phyloP scores from a whole-genome alignment of 805 yeast species.

The Candida manassasensis region DNA sequence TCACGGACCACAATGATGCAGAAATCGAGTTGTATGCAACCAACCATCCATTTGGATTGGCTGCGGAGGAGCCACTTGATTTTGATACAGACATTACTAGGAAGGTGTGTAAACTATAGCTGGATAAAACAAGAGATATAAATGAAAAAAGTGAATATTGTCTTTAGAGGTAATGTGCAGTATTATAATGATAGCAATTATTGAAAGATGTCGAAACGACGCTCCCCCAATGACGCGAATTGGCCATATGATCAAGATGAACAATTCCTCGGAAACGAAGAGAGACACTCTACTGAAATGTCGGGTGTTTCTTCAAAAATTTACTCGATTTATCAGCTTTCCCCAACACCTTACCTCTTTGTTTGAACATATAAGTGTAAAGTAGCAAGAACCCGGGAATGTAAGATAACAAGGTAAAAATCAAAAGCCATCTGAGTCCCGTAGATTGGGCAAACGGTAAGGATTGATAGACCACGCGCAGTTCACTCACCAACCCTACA shows the following conservation, averaged over 20 bases:
- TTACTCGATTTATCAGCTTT: not conserved
- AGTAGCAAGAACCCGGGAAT: slow-evolving; percentile 27
- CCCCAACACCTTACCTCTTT: slow-evolving; percentile 19
- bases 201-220: too few species aligned
- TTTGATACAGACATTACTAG: slow-evolving; percentile 1
- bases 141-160: too few species aligned
- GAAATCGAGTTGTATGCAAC: slow-evolving; percentile 40
- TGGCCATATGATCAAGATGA: too few species aligned
- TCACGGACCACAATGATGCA: slow-evolving; percentile 38
- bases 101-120: too few species aligned
- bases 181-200: too few species aligned
- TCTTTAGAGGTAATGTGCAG: too few species aligned
- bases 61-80: slow-evolving; percentile 2
- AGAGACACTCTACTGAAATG: too few species aligned
- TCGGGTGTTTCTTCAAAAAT: not conserved
- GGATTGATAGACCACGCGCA: slow-evolving; percentile 22
- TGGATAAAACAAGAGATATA: too few species aligned
- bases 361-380: slow-evolving; percentile 28
- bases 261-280: too few species aligned
- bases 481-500: slow-evolving; percentile 24
- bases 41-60: slow-evolving; percentile 31
- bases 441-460: slow-evolving; percentile 7
- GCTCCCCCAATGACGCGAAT: too few species aligned
- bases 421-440: slow-evolving; percentile 13
- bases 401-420: slow-evolving; percentile 20